Percentiles rank a stretch among this genome's conserved stretches.
phyloP scores from a whole-genome alignment of 2,329 filamentous ascomycete genomes.

The Aureobasidium mangrovei region DNA sequence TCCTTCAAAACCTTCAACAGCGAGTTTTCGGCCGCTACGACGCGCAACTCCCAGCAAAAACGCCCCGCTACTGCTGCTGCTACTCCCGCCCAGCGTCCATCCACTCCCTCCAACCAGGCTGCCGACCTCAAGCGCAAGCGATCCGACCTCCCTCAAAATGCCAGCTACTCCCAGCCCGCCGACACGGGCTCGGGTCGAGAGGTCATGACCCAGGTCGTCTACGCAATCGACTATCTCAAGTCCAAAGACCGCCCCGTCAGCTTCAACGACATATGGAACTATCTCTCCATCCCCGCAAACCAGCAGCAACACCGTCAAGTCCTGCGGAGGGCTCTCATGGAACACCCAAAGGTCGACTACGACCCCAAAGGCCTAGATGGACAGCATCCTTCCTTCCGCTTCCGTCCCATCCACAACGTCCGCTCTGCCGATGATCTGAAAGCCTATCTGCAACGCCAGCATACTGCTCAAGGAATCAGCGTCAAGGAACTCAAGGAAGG shows the following conservation, averaged over 20 bases:
- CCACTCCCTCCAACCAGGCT: background rate
- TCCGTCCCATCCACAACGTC: conserved; percentile 78
- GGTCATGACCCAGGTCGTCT: conserved; percentile 79
- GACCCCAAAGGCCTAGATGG: conserved; percentile 53
- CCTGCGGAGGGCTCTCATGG: conserved; percentile 60
- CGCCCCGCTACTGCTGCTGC: background rate
- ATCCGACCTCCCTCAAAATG: conserved; percentile 39
- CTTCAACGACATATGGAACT: conserved; percentile 69
- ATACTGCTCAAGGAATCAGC: conserved; percentile 67
- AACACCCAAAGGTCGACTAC: conserved; percentile 54
- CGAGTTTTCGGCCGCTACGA: conserved; percentile 24
- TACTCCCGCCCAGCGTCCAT: background rate
- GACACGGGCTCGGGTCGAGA: conserved; percentile 68
- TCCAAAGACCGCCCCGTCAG: conserved; percentile 60
- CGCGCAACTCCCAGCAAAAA: conserved; percentile 21
- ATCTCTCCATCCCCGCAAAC: conserved; percentile 58
- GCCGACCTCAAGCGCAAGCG: conserved; percentile 52
- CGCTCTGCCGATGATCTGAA: conserved; percentile 68
- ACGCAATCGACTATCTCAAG: conserved; percentile 74
- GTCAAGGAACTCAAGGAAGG: conserved; percentile 94
- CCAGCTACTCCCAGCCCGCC: conserved; percentile 67
- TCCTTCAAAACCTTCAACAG: conserved; percentile 24
- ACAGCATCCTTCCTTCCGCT: conserved; percentile 58
- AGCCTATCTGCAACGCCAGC: conserved; percentile 69
- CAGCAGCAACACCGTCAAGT: conserved; percentile 42